These are phyloP conservation scores for Ganoderma lucidum DNA, from an alignment of 1,284 basidiomycete genomes.

Conservation along the genomic window DNA sequence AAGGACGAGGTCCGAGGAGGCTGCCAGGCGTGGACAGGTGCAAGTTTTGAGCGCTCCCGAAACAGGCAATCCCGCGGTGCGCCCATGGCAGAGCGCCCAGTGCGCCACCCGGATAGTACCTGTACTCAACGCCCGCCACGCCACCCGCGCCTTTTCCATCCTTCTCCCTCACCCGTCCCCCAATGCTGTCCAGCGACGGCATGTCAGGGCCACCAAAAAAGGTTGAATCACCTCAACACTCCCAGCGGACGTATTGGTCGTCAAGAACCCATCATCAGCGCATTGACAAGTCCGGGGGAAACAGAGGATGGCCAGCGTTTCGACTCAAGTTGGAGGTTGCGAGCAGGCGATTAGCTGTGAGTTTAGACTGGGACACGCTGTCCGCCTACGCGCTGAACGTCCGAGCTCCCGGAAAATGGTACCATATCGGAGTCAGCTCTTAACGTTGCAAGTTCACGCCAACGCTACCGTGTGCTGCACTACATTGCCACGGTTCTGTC, in stretches of 20 bases:
- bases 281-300: not conserved
- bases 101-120: not conserved
- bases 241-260: no score
- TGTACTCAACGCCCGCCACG: constrained; percentile 30
- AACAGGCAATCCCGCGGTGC: constrained; percentile 23
- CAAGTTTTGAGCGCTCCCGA: constrained; percentile 28
- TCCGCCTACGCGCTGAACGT: not conserved
- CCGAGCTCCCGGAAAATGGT: not conserved
- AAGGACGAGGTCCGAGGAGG: constrained; percentile 2
- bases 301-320: not conserved
- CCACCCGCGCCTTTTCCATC: not conserved
- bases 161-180: not conserved
- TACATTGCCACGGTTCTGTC: not conserved
- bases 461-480: not conserved
- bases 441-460: not conserved
- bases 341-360: not conserved
- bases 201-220: not conserved
- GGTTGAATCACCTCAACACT: not conserved
- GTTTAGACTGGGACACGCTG: not conserved
- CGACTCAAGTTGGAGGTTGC: not conserved
- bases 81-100: constrained; percentile 10
- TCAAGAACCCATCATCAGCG: not conserved
- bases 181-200: not conserved
- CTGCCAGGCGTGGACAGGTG: constrained; percentile 18
- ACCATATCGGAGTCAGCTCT: not conserved